Evolutionary conservation across 352 stramenopile genomes (phyloP).

Genomic region (Globisporangium splendens): DNA sequence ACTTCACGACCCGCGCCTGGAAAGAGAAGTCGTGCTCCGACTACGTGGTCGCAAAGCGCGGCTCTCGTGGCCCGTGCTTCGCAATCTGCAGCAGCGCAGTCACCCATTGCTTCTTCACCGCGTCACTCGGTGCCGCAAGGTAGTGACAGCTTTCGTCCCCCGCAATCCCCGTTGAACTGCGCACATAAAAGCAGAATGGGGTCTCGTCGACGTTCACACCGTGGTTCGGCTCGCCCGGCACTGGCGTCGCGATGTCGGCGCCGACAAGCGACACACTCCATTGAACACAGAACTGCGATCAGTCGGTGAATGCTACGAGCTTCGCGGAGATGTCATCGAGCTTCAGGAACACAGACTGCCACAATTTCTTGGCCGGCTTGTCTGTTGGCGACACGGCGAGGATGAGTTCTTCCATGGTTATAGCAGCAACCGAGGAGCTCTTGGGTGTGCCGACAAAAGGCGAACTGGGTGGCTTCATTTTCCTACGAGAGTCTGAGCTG

Average conservation of each 20-base stretch:
- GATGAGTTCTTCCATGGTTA: constrained; percentile 44
- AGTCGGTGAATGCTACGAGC: constrained; percentile 51
- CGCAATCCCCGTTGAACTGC: constrained; percentile 24
- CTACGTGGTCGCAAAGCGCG: constrained; percentile 30
- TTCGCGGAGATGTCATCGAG: constrained; percentile 64
- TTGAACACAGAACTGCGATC: constrained; percentile 38
- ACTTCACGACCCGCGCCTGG: constrained; percentile 35
- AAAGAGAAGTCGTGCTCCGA: constrained; percentile 42
- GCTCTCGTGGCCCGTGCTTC: constrained; percentile 36
- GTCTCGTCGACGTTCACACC: constrained; percentile 42
- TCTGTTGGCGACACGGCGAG: constrained; percentile 30
- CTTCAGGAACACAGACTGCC: constrained; percentile 53
- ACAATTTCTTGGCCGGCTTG: constrained; percentile 32
- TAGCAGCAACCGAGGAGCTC: neutral
- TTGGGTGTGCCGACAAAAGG: neutral
- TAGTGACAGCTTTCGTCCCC: constrained; percentile 33
- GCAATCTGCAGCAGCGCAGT: constrained; percentile 37
- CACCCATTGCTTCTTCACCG: constrained; percentile 56
- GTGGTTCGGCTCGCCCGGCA: constrained; percentile 49
- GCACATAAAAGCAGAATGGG: constrained; percentile 59
- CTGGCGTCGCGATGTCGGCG: constrained; percentile 52
- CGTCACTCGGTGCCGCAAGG: constrained; percentile 35
- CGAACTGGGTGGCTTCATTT: no score
- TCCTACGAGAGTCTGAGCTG: no score
- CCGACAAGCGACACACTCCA: constrained; percentile 47